Evolutionary conservation across 2,329 filamentous ascomycete genomes (phyloP), one percentile per base, ranked within the genome.

Genomic region (Berkeleyomyces basicola): DNA sequence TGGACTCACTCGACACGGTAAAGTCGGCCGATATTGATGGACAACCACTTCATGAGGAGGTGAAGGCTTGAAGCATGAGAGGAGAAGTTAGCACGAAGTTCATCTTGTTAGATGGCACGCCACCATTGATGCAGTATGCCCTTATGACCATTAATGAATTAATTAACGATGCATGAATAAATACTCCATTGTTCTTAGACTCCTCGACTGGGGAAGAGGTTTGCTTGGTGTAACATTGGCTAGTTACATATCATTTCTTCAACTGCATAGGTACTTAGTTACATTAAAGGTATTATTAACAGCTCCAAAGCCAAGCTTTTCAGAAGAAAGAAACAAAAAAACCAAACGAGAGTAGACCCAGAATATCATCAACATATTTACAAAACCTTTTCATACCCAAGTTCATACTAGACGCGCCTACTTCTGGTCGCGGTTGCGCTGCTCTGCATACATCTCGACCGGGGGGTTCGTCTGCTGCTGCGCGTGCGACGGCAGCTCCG

Each of bases 401-500:
- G 23, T 23, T 23, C 23, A 23, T 23, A 23, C 23, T 23, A 4
- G 33, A 7, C n/a, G 10, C n/a, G n/a, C 37, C n/a, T 39, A 55
- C 33, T 55, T 2, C 10, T 4, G n/a, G 7, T 9, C 33, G 1
- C 33, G 33, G 0, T 55, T 31, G 36, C 11, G 1, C 16, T 7
- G 31, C 2, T 1, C 23, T 14, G 62, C 47, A 55, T 63, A 59
- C 61, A 60, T 63, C 39, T 63, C 62, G 23, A 63, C 58, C 1
- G 57, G 62, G 16, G 62, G 62, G 42, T 60, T 63, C 44, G 60
- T 60, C 14, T 53, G 23, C 36, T 63, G 44, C 23, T 63, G 62
- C 11, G 59, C 62, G 4, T 9, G 31, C 7, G 63, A 64, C 82
- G 76, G 95, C 95, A 46, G 88, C 89, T 70, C 90, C 89, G 2